A percentile compares a stretch with the other conserved stretches of the same genome.
phyloP scores from a whole-genome alignment of 2,329 filamentous ascomycete species.

The Parafenestella ontariensis region DNA sequence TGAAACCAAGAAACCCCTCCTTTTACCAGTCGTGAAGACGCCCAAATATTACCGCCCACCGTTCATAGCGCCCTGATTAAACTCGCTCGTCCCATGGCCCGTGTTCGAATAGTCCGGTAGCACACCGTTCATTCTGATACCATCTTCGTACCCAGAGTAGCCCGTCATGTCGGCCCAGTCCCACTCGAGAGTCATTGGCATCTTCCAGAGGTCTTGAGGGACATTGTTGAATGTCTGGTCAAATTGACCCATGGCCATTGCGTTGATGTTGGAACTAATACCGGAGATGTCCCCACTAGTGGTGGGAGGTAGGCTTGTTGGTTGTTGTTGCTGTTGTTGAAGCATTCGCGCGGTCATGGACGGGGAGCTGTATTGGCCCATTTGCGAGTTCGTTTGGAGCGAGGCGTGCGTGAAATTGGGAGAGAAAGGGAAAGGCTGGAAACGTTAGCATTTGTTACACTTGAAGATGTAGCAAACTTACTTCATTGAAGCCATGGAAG shows the following conservation, averaged over 20 bases:
- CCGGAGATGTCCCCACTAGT: conserved; percentile 29
- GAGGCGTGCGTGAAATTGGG: conserved; percentile 50
- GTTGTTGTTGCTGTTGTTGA: conserved; percentile 37
- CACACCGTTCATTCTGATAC: conserved; percentile 49
- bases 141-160: conserved; percentile 45
- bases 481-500: conserved; percentile 49
- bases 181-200: conserved; percentile 97
- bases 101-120: conserved; percentile 41
- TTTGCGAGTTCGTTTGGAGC: conserved; percentile 36
- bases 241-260: conserved; percentile 59
- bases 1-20: background rate
- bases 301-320: conserved; percentile 31
- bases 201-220: conserved; percentile 91
- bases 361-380: conserved; percentile 40
- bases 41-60: conserved; percentile 25
- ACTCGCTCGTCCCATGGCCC: conserved; percentile 42
- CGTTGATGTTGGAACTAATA: conserved; percentile 34
- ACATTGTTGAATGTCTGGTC: conserved; percentile 78
- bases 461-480: conserved; percentile 13
- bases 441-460: conserved; percentile 18
- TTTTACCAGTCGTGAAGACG: background rate
- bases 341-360: conserved; percentile 41
- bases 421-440: conserved; percentile 48
- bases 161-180: conserved; percentile 67
- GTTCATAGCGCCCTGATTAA: conserved; percentile 44